phyloP scores from a whole-genome alignment of 2,329 filamentous ascomycete genomes.

The Podosphaera aphanis region DNA sequence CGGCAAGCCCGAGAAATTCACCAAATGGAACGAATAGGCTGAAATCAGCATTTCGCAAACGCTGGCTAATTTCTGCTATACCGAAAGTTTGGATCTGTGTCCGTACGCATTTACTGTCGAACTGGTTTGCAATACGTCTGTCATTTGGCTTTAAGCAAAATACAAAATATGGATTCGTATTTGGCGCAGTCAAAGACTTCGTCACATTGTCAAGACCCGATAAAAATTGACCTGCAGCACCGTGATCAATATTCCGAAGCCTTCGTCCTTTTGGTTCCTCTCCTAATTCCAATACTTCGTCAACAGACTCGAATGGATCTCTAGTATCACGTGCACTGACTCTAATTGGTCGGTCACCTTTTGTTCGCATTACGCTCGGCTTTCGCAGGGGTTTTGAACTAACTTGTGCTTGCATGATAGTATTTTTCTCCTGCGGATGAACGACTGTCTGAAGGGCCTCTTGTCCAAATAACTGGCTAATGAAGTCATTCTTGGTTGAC shows the following conservation, averaged over 20 bases:
- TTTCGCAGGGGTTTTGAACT: slow-evolving; percentile 85
- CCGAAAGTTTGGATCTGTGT: slow-evolving; percentile 87
- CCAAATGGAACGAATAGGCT: slow-evolving; percentile 87
- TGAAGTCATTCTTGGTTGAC: slow-evolving; percentile 68
- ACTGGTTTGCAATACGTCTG: slow-evolving; percentile 88
- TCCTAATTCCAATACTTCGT: slow-evolving; percentile 25
- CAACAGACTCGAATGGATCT: slow-evolving; percentile 13
- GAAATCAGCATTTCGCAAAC: slow-evolving; percentile 80
- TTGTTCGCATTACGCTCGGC: slow-evolving; percentile 76
- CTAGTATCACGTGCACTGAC: slow-evolving; percentile 17
- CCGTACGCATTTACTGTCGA: slow-evolving; percentile 94
- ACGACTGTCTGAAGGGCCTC: slow-evolving; percentile 77
- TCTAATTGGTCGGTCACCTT: slow-evolving; percentile 20
- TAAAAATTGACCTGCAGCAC: slow-evolving; percentile 80
- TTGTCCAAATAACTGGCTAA: slow-evolving; percentile 82
- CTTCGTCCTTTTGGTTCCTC: slow-evolving; percentile 20
- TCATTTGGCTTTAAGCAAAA: slow-evolving; percentile 97
- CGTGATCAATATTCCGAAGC: slow-evolving; percentile 38
- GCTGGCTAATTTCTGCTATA: slow-evolving; percentile 88
- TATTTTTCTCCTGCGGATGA: slow-evolving; percentile 74
- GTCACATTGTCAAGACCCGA: slow-evolving; percentile 75
- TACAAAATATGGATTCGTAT: slow-evolving; percentile 84
- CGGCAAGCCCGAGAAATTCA: slow-evolving; percentile 76
- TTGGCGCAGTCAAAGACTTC: slow-evolving; percentile 57
- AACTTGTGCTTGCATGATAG: slow-evolving; percentile 87